Evolutionary conservation across 2,329 filamentous ascomycete species (phyloP).

Genomic region (Neofusicoccum parvum): DNA sequence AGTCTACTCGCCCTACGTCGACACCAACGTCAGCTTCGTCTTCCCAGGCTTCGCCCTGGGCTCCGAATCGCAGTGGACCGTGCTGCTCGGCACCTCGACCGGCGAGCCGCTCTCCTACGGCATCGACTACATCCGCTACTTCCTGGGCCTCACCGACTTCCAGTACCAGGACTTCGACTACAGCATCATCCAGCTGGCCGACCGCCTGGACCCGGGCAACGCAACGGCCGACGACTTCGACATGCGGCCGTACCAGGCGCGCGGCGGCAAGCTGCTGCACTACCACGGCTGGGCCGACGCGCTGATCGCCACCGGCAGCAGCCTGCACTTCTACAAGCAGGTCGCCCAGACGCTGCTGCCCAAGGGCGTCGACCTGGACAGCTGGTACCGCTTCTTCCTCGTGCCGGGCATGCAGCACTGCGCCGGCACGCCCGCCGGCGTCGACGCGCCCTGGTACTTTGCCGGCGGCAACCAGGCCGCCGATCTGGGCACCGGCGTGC

Average conservation of each 20-base stretch:
- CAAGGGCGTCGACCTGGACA: constrained; percentile 38
- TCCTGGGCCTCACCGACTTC: constrained; percentile 44
- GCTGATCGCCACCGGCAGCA: constrained; percentile 54
- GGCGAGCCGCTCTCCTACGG: constrained; percentile 38
- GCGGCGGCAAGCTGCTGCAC: constrained; percentile 45
- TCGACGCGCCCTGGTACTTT: constrained; percentile 51
- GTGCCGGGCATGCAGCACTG: constrained; percentile 51
- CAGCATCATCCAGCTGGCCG: constrained; percentile 42
- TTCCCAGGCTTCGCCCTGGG: constrained; percentile 45
- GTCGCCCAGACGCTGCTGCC: constrained; percentile 42
- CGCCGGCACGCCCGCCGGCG: constrained; percentile 34
- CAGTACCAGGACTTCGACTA: constrained; percentile 43
- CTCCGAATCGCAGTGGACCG: constrained; percentile 39
- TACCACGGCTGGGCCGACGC: constrained; percentile 50
- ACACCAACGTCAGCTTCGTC: constrained; percentile 44
- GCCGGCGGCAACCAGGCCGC: constrained; percentile 41
- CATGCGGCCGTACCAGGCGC: constrained; percentile 47
- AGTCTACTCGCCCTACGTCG: constrained; percentile 39
- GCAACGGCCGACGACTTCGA: constrained; percentile 53
- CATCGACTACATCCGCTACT: constrained; percentile 45
- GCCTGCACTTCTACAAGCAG: constrained; percentile 55
- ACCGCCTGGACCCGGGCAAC: constrained; percentile 49
- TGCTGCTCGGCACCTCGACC: constrained; percentile 26
- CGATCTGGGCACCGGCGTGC: constrained; percentile 26
- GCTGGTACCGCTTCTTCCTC: constrained; percentile 48